Evolutionary conservation across 2,329 filamentous ascomycete species (phyloP), one percentile per base, ranked within the genome.

Genomic region (Huntiella abstrusa): DNA sequence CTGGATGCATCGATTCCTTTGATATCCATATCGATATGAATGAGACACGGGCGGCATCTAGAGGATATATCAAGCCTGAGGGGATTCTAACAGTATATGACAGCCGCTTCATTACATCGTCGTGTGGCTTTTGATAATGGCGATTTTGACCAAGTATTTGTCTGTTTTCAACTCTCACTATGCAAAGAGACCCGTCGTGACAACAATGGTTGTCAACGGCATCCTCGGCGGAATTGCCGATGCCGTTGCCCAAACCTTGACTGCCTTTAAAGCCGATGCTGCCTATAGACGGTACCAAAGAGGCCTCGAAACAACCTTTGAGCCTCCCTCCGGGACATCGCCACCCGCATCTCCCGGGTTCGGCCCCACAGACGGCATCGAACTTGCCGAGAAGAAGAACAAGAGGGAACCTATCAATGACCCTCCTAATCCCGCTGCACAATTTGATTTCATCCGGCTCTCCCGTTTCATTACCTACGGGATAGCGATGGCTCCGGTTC

Each of bases 201-300:
- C 91, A 52, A 98, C 93, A 64, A 98, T 98, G 88, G 84, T 95
- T 59, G 94, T 88, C 60, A 98, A 98, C 66, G 83, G 91, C 54
- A 80, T 96, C 48, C 77, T 98, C 49, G 86, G 85, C 65, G 91
- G 91, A 55, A 80, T 98, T 54, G 91, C 91, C 62, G 91, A 98
- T 63, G 96, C 91, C 33, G 84, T 93, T 41, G 91, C 91, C 49
- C 91, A 98, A 62, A 79, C 83, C 49, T 82, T 98, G 59, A 93
- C 91, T 3, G 77, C 86, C 15, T 73, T 94, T 50, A 79, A 83
- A 49, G 64, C 80, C 52, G 83, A 91, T 56, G 70, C n/a, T 17
- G 16, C 34, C 11, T 7, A 41, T 33, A 40, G 38, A 12, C 22
- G 36, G 17, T 43, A 39, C 79, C 46, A 64, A 91, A 48, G 78